These are phyloP conservation scores for Drechslerella dactyloides DNA, from an alignment of 2,329 filamentous ascomycete species.

Conservation along the genomic window DNA sequence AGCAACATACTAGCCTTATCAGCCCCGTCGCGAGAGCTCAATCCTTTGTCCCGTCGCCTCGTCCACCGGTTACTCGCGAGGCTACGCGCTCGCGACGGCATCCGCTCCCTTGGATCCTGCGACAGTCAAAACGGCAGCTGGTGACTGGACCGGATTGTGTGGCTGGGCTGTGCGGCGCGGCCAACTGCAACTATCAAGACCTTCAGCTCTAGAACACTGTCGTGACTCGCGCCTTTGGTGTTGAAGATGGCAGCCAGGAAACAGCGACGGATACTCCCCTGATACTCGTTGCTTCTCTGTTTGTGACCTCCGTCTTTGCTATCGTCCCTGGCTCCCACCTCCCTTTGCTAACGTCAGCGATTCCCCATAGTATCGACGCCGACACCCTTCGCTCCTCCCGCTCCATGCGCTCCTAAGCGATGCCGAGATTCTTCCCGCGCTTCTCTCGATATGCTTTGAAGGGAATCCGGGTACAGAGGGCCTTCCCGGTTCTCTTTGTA, in stretches of 20 bases:
- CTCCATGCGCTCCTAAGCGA: constrained; percentile 13
- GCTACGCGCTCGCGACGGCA: not conserved
- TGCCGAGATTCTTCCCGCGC: constrained; percentile 26
- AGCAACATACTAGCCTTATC: not conserved
- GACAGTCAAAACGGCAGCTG: not conserved
- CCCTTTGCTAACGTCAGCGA: not conserved
- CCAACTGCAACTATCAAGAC: not conserved
- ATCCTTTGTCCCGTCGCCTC: not conserved
- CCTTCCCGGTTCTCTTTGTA: constrained; percentile 26
- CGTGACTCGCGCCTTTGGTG: not conserved
- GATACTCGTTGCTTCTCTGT: too few relatives aligned
- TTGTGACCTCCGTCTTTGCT: not conserved
- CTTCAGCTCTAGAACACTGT: not conserved
- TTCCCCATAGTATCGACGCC: not conserved
- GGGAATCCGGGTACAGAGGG: constrained; percentile 10
- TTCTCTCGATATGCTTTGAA: not conserved
- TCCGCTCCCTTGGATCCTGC: not conserved
- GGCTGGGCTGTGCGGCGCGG: not conserved
- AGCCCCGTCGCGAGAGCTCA: not conserved
- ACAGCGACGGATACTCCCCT: not conserved
- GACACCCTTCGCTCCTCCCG: not conserved
- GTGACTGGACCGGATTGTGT: not conserved
- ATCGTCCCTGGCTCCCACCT: not conserved
- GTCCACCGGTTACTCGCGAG: not conserved
- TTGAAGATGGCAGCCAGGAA: not conserved